These are phyloP conservation scores for Candida boidinii DNA, from an alignment of 805 yeast species.

Conservation along the genomic window DNA sequence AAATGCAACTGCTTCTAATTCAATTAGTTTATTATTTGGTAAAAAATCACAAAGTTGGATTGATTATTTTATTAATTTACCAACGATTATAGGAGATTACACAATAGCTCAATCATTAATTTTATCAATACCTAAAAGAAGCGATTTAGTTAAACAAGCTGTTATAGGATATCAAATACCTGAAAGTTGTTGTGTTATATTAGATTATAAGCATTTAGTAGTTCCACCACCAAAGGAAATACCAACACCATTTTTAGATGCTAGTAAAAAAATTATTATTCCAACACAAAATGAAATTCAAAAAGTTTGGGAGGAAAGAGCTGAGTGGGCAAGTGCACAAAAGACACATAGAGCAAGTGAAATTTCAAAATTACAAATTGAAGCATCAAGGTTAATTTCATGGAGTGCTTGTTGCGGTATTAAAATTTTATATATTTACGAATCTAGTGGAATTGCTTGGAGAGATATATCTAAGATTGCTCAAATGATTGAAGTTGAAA, in stretches of 20 bases:
- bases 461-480: slow-evolving; percentile 14
- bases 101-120: slow-evolving; percentile 12
- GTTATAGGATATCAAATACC: slow-evolving; percentile 20
- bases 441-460: slow-evolving; percentile 20
- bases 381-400: slow-evolving; percentile 24
- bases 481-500: slow-evolving; percentile 20
- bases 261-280: slow-evolving; percentile 28
- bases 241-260: slow-evolving; percentile 35
- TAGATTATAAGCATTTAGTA: slow-evolving; percentile 21
- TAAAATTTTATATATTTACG: slow-evolving; percentile 17
- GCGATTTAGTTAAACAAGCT: slow-evolving; percentile 7
- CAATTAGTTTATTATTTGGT: too few species aligned
- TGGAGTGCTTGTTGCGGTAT: slow-evolving; percentile 22
- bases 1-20: too few species aligned
- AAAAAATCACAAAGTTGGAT: too few species aligned
- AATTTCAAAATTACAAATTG: slow-evolving; percentile 27
- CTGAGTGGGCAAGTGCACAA: slow-evolving; percentile 30
- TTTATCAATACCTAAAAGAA: slow-evolving; percentile 14
- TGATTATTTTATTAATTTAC: slow-evolving; percentile 3
- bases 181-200: slow-evolving; percentile 21
- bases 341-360: slow-evolving; percentile 34
- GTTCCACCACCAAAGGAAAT: slow-evolving; percentile 32
- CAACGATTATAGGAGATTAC: slow-evolving; percentile 9
- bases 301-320: slow-evolving; percentile 21
- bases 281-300: slow-evolving; percentile 30